Conservation (phyloP, 2,329 filamentous ascomycete species). For the Trichoderma afroharzianum region DNA sequence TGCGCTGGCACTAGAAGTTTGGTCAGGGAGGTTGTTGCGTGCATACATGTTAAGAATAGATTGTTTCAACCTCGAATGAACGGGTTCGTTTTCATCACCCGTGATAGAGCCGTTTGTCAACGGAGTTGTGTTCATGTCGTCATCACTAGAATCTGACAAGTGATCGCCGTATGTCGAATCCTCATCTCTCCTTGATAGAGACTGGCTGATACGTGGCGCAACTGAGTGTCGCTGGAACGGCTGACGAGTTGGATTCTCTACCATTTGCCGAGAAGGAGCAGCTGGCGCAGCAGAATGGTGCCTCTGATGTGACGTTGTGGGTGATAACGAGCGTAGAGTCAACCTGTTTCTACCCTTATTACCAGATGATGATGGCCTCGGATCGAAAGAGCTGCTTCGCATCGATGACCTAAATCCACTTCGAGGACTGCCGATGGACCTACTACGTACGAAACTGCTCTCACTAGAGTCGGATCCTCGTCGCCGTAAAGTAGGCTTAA, state of each 20-base stretch:
- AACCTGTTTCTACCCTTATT: conserved; percentile 53
- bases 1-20: conserved; percentile 34
- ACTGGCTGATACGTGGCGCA: conserved; percentile 32
- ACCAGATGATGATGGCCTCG: conserved; percentile 28
- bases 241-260: conserved; percentile 38
- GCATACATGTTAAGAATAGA: neutral
- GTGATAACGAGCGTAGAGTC: conserved; percentile 68
- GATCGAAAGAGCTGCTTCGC: conserved; percentile 43
- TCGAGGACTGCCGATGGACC: conserved; percentile 43
- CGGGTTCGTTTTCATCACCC: conserved; percentile 23
- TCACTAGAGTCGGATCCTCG: conserved; percentile 65
- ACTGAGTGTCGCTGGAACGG: conserved; percentile 43
- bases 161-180: conserved; percentile 57
- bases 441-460: conserved; percentile 75
- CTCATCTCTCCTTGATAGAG: conserved; percentile 40
- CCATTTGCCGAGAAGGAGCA: conserved; percentile 26
- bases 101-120: conserved; percentile 13
- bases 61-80: conserved; percentile 21
- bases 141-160: conserved; percentile 66
- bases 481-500: conserved; percentile 43
- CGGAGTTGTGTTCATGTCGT: conserved; percentile 34
- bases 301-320: conserved; percentile 53
- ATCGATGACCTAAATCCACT: conserved; percentile 71
- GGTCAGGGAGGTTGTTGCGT: conserved; percentile 29
- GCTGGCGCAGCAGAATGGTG: conserved; percentile 39